phyloP scores from a whole-genome alignment of 1,284 basidiomycete species.

The Cryptococcus sp. region DNA sequence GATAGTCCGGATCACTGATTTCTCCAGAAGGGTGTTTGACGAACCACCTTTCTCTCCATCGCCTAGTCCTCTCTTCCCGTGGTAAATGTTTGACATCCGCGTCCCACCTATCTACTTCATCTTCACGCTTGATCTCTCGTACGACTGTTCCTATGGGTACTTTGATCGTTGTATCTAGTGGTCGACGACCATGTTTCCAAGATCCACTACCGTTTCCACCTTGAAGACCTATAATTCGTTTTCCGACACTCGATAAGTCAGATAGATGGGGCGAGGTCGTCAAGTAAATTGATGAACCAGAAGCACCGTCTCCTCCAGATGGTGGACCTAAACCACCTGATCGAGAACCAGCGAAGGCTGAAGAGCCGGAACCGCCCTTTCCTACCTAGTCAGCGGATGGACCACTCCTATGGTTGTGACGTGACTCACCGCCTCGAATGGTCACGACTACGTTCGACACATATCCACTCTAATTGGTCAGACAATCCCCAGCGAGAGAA shows the following conservation, averaged over 20 bases:
- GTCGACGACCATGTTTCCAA: slow-evolving; percentile 75
- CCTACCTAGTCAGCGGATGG: slow-evolving; percentile 55
- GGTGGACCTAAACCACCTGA: slow-evolving; percentile 74
- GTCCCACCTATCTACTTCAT: slow-evolving; percentile 54
- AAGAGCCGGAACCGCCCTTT: slow-evolving; percentile 75
- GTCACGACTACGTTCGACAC: slow-evolving; percentile 75
- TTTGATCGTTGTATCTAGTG: slow-evolving; percentile 64
- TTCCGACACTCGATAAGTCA: slow-evolving; percentile 67
- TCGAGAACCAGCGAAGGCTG: slow-evolving; percentile 76
- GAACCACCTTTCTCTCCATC: slow-evolving; percentile 49
- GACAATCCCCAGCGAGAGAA: background rate
- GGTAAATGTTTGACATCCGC: slow-evolving; percentile 50
- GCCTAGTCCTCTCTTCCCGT: slow-evolving; percentile 51
- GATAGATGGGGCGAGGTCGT: slow-evolving; percentile 69
- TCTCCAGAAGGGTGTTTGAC: slow-evolving; percentile 33
- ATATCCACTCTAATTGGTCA: slow-evolving; percentile 60
- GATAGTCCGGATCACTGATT: slow-evolving; percentile 57
- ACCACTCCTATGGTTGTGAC: no score
- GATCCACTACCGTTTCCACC: slow-evolving; percentile 74
- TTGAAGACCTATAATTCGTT: slow-evolving; percentile 61
- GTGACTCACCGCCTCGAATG: slow-evolving; percentile 65
- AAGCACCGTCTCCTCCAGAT: slow-evolving; percentile 83
- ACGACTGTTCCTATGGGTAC: slow-evolving; percentile 89
- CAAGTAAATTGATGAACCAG: slow-evolving; percentile 80
- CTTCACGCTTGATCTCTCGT: slow-evolving; percentile 58